Evolutionary conservation across 192 early-diverging fungal genomes (phyloP).

Genomic region (Entrophospora sp.): DNA sequence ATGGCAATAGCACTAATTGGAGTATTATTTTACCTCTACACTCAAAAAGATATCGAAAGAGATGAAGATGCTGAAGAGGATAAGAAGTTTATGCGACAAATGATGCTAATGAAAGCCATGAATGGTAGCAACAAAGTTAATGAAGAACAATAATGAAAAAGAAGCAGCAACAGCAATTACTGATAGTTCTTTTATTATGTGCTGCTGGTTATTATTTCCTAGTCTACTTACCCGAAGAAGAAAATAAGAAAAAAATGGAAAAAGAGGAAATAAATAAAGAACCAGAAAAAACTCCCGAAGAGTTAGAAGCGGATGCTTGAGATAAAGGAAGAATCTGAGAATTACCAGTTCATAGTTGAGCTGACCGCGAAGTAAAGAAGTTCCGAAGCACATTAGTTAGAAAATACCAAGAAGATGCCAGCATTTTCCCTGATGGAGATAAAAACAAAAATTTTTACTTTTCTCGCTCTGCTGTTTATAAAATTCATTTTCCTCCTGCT

Average conservation of each 20-base stretch:
- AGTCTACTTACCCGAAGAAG: constrained; percentile 1
- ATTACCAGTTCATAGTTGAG: not conserved
- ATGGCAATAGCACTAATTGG: too few species aligned
- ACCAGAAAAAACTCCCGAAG: not conserved
- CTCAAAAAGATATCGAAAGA: not conserved
- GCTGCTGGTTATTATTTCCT: not conserved
- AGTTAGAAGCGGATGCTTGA: not conserved
- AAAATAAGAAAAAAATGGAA: constrained; percentile 3
- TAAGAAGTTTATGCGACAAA: not conserved
- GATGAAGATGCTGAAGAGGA: not conserved
- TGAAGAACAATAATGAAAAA: not conserved
- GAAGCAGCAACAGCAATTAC: not conserved
- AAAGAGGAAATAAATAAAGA: not conserved
- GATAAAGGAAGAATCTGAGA: constrained; percentile 6
- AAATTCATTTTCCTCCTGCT: not conserved
- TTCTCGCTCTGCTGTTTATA: not conserved
- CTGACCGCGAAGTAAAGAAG: not conserved
- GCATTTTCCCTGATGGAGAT: not conserved
- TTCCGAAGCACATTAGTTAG: not conserved
- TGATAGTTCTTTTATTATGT: not conserved
- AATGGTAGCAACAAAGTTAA: too few species aligned
- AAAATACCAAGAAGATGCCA: not conserved
- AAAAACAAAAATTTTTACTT: not conserved
- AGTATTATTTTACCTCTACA: too few species aligned
- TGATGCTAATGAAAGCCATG: not conserved